A percentile compares a stretch with the other conserved stretches of the same genome.
phyloP scores from a whole-genome alignment of 345 rosid species.

The Brassica incana region DNA sequence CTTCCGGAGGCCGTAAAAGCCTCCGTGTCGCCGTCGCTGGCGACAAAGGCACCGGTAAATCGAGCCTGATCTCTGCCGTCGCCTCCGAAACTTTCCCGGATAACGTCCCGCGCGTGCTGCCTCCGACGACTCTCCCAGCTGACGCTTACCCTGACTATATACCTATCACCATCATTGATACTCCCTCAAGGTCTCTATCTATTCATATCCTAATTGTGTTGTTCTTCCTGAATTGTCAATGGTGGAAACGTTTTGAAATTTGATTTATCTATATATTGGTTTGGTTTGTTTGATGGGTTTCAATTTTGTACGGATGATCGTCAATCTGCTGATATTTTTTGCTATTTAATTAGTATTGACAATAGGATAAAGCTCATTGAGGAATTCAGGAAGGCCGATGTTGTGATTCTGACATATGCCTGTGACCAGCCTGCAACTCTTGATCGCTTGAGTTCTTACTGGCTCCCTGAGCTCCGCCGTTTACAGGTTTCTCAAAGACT shows the following conservation, averaged over 20 bases:
- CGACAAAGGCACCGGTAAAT: slow-evolving; percentile 75
- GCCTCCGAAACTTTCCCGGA: slow-evolving; percentile 71
- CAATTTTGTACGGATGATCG: background rate
- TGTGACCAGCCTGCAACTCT: slow-evolving; percentile 73
- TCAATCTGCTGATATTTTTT: slow-evolving; percentile 12
- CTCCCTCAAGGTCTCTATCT: slow-evolving; percentile 59
- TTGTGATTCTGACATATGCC: slow-evolving; percentile 66
- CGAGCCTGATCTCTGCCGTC: slow-evolving; percentile 68
- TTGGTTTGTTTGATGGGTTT: background rate
- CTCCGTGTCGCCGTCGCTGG: slow-evolving; percentile 74
- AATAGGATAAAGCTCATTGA: slow-evolving; percentile 69
- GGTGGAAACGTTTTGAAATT: background rate
- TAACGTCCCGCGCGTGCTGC: slow-evolving; percentile 57
- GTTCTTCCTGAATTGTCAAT: background rate
- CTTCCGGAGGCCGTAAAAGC: slow-evolving; percentile 50
- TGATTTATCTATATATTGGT: background rate
- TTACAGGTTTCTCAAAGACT: slow-evolving; percentile 49
- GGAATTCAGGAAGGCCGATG: slow-evolving; percentile 79
- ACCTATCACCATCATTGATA: slow-evolving; percentile 79
- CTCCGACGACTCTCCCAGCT: slow-evolving; percentile 73
- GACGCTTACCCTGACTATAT: slow-evolving; percentile 69
- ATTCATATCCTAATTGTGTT: too few relatives aligned
- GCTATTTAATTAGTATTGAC: slow-evolving; percentile 49
- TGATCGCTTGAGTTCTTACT: slow-evolving; percentile 57
- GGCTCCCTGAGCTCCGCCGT: slow-evolving; percentile 80